These are phyloP conservation scores for Backusella australiensis DNA, from an alignment of 192 early-diverging fungal species.

Conservation along the genomic window DNA sequence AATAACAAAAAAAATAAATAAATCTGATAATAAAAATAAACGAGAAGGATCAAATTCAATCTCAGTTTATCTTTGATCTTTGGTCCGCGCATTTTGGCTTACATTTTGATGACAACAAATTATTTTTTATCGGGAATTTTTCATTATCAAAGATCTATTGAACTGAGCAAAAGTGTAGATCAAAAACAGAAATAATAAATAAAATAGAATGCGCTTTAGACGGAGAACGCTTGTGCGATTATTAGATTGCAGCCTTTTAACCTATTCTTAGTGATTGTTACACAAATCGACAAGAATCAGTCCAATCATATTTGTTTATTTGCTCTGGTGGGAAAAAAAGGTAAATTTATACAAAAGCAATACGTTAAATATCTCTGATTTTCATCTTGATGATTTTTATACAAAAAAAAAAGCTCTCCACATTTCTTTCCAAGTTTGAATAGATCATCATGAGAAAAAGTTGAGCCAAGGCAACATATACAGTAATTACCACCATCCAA, in stretches of 20 bases:
- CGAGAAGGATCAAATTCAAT: neutral
- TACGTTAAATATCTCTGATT: neutral
- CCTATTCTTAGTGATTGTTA: neutral
- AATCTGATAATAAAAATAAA: slow-evolving; percentile 5
- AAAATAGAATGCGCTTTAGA: neutral
- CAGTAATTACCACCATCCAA: slow-evolving; percentile 56
- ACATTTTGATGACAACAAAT: neutral
- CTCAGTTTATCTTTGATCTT: neutral
- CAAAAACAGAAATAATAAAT: neutral
- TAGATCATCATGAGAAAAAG: too few species aligned
- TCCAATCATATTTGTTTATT: neutral
- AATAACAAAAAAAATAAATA: neutral
- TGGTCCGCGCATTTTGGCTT: neutral
- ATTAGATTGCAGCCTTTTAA: neutral
- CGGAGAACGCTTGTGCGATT: neutral
- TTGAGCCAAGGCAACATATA: too few species aligned
- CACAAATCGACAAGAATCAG: neutral
- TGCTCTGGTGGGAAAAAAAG: neutral
- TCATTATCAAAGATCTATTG: neutral
- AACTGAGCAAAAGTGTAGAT: neutral
- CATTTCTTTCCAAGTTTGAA: neutral
- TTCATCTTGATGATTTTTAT: too few species aligned
- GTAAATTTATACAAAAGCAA: slow-evolving; percentile 2
- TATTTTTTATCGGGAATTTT: neutral
- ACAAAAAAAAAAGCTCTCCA: neutral